Base-by-base conservation (phyloP, 495 filamentous ascomycete species). In the Lasiosphaeriaceae sp. region DNA sequence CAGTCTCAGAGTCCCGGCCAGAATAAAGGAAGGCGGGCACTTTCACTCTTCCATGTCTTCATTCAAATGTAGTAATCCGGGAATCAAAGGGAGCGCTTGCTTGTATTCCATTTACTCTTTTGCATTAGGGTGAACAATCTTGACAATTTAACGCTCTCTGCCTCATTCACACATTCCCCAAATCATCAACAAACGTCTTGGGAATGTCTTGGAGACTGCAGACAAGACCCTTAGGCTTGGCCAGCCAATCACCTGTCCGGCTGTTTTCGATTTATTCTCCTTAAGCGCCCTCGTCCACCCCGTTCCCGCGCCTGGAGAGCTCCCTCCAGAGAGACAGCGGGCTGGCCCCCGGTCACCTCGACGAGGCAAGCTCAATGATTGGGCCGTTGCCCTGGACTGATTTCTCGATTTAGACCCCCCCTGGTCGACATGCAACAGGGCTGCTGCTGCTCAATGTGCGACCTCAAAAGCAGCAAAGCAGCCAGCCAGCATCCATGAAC, bases 261-360 rank as follows among this genome's bases (percentile, higher is more conserved):
- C 19, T 43, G 50, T 7, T 14, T 22, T 46, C 47, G 2, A 34
- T 29, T 54, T 20, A 43, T 43, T 43, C 4, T 29, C 21, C 20
- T 35, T 70, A 70, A 70, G 67, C 65, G 65, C 67, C 67, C 60
- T 64, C 48, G 53, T 59, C 58, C 43, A 49, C 45, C 54, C 52
- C 54, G 11, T 48, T 52, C 58, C 49, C 47, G 58, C 61, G 61
- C 61, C 35, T 64, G 49, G 22, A 54, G 52, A 29, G n/a, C 22
- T 47, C 52, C 12, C n/a, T 14, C 39, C 39, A 43, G 39, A n/a
- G 14, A 43, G 9, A 17, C 19, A 26, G 19, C 35, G 35, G 50
- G 26, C 56, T 20, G 20, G 34, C 56, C 52, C 44, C 50, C 35
- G 29, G 37, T 35, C 35, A 7, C 17, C 19, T 23, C 20, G 11